Percentiles rank a stretch among this genome's conserved stretches.
phyloP scores from a whole-genome alignment of 192 early-diverging fungal species.

The Podila verticillata region DNA sequence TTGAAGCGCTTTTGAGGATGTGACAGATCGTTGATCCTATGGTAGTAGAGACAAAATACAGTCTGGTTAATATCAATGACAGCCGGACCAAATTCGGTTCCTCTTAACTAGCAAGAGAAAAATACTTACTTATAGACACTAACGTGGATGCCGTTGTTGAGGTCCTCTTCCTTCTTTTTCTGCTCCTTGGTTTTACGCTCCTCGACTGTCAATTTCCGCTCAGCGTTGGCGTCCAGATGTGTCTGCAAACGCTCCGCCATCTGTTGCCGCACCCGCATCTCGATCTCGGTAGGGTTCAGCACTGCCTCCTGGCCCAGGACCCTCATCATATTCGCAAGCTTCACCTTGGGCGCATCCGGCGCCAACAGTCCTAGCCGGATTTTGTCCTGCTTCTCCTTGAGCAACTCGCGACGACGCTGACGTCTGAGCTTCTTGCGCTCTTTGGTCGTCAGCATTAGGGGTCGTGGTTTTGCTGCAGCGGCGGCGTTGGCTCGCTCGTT shows the following conservation, averaged over 20 bases:
- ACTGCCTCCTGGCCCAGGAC: constrained; percentile 96
- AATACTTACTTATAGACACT: constrained; percentile 83
- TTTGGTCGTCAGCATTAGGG: constrained; percentile 86
- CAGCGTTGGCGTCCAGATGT: constrained; percentile 86
- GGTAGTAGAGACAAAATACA: background rate
- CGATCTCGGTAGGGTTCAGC: constrained; percentile 94
- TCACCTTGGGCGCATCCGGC: constrained; percentile 92
- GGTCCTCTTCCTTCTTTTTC: constrained; percentile 80
- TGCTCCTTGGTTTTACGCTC: constrained; percentile 81
- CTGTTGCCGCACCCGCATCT: constrained; percentile 90
- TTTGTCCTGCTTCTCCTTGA: constrained; percentile 95
- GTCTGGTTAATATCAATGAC: background rate
- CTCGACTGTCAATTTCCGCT: constrained; percentile 88
- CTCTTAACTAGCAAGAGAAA: background rate
- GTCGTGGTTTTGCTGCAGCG: constrained; percentile 52
- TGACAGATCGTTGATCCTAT: constrained; percentile 77
- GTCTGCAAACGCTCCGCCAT: constrained; percentile 79
- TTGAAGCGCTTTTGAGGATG: constrained; percentile 91
- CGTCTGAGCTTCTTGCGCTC: constrained; percentile 94
- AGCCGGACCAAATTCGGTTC: background rate
- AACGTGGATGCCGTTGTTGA: constrained; percentile 73
- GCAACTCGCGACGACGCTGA: constrained; percentile 83
- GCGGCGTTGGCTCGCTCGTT: constrained; percentile 67
- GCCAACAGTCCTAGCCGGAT: constrained; percentile 92
- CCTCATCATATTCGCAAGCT: constrained; percentile 93